These are phyloP conservation scores for Starmerella scarabaei DNA, from an alignment of 805 yeast species.

Conservation along the genomic window DNA sequence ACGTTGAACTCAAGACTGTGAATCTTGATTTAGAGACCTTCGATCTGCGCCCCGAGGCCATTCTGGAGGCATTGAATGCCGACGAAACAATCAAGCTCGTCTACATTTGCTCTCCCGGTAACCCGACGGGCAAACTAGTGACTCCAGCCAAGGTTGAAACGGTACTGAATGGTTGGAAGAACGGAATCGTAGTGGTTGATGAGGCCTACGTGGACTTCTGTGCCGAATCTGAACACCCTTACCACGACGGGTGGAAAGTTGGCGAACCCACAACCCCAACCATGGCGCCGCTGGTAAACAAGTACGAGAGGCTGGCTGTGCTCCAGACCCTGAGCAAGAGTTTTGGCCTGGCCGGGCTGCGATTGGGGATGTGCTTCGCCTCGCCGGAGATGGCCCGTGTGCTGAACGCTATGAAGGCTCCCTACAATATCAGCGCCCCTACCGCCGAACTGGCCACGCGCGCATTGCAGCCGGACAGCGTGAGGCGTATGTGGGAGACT, in stretches of 20 bases:
- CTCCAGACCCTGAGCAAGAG: constrained; percentile 89
- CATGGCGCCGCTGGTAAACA: constrained; percentile 61
- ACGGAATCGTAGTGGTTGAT: constrained; percentile 65
- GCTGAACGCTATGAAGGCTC: constrained; percentile 86
- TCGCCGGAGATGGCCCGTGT: constrained; percentile 46
- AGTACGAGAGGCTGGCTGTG: constrained; percentile 71
- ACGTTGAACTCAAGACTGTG: constrained; percentile 61
- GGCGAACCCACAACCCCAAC: constrained; percentile 43
- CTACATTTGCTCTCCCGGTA: constrained; percentile 90
- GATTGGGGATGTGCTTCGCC: constrained; percentile 73
- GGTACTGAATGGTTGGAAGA: constrained; percentile 48
- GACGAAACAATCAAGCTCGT: constrained; percentile 61
- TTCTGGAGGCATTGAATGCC: constrained; percentile 37
- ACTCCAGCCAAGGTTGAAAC: constrained; percentile 37
- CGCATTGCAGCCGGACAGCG: constrained; percentile 50
- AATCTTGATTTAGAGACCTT: constrained; percentile 48
- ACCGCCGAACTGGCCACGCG: constrained; percentile 64
- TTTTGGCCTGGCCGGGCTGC: constrained; percentile 89
- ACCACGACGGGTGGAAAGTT: too few relatives aligned
- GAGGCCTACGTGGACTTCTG: constrained; percentile 88
- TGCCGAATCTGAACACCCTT: too few relatives aligned
- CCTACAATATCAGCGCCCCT: constrained; percentile 78
- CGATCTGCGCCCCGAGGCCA: constrained; percentile 45
- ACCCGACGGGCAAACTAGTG: constrained; percentile 73
- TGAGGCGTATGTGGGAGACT: constrained; percentile 44